Percentiles rank a stretch among this genome's conserved stretches.
Conservation (phyloP, 1,284 basidiomycete species). For the Tausonia pullulans region DNA sequence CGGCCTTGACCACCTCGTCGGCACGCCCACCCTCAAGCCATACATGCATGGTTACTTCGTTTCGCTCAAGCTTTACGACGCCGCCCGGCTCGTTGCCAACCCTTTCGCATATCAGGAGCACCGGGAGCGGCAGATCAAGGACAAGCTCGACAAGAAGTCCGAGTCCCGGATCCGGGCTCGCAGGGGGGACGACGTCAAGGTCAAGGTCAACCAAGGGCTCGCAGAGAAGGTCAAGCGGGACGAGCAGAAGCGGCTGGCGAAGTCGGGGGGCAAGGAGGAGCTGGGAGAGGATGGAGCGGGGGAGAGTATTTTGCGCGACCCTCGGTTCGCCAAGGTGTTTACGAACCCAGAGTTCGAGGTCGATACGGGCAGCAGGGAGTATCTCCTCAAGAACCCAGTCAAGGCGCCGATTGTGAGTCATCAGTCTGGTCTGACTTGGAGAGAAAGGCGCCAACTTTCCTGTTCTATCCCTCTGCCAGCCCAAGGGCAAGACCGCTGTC, state of each 20-base stretch:
- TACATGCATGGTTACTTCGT: slow-evolving; percentile 99
- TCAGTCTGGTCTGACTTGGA: slow-evolving; percentile 5
- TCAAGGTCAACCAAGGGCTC: slow-evolving; percentile 82
- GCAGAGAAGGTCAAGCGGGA: slow-evolving; percentile 74
- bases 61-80: slow-evolving; percentile 87
- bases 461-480: slow-evolving; percentile 19
- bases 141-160: slow-evolving; percentile 85
- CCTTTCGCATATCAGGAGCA: slow-evolving; percentile 93
- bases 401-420: slow-evolving; percentile 38
- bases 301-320: slow-evolving; percentile 62
- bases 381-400: slow-evolving; percentile 81
- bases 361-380: slow-evolving; percentile 79
- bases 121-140: slow-evolving; percentile 71
- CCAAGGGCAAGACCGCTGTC: slow-evolving; percentile 58
- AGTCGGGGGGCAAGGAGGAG: slow-evolving; percentile 31
- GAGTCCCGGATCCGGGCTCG: slow-evolving; percentile 81
- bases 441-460: background rate
- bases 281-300: slow-evolving; percentile 35
- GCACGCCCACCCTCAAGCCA: slow-evolving; percentile 87
- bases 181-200: slow-evolving; percentile 48
- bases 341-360: slow-evolving; percentile 90
- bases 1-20: slow-evolving; percentile 86
- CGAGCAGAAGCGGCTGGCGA: slow-evolving; percentile 45
- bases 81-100: slow-evolving; percentile 88
- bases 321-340: slow-evolving; percentile 84